These are phyloP conservation scores for Plasmodium cynomolgi DNA, from an alignment of 169 alveolate genomes.

Conservation along the genomic window DNA sequence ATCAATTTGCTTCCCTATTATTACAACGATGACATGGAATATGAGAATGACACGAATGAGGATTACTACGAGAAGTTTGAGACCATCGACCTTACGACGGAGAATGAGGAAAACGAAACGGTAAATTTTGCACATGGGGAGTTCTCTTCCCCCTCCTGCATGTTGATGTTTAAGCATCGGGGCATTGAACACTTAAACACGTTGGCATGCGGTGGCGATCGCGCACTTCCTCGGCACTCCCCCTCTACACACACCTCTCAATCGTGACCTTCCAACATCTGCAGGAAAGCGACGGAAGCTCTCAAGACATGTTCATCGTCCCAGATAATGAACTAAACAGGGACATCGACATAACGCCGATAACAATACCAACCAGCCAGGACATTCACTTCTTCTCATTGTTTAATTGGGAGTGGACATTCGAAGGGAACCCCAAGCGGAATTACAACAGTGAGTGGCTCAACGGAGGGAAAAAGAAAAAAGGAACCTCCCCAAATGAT, in stretches of 20 bases:
- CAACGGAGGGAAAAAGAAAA: not conserved
- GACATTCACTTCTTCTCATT: slow-evolving; percentile 66
- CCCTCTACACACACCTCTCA: not conserved
- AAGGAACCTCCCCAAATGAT: not conserved
- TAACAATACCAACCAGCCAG: slow-evolving; percentile 53
- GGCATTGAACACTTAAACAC: not conserved
- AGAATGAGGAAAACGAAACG: slow-evolving; percentile 74
- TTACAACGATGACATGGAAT: slow-evolving; percentile 70
- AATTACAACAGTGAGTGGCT: slow-evolving; percentile 37
- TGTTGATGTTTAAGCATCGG: not conserved
- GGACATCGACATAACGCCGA: slow-evolving; percentile 56
- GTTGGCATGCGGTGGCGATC: not conserved
- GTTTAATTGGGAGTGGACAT: slow-evolving; percentile 73
- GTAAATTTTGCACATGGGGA: not conserved
- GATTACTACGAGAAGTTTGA: slow-evolving; percentile 70
- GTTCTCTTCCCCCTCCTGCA: not conserved
- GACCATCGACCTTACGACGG: slow-evolving; percentile 66
- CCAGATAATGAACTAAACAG: slow-evolving; percentile 67
- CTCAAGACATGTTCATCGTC: slow-evolving; percentile 75
- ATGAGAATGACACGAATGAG: slow-evolving; percentile 72
- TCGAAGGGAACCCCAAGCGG: slow-evolving; percentile 57
- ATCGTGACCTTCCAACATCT: not conserved
- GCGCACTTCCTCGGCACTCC: not conserved
- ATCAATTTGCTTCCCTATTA: slow-evolving; percentile 55
- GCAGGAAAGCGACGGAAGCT: slow-evolving; percentile 75